These are phyloP conservation scores for Ceratocystis albifundus DNA, from an alignment of 2,329 filamentous ascomycete genomes.

Conservation along the genomic window DNA sequence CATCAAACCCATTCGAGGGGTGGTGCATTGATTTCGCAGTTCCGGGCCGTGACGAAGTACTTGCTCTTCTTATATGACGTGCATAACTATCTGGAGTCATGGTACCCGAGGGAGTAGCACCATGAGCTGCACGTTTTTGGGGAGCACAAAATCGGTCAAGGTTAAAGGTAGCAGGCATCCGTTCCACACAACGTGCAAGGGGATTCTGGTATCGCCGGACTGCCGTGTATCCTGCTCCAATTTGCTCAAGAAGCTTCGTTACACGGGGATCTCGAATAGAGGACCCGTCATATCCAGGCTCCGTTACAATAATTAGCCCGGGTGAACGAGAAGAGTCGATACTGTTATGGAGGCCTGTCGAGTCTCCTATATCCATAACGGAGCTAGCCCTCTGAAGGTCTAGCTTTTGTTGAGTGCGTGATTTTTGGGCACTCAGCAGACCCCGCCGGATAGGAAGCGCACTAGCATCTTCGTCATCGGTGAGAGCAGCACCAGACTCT, in stretches of 20 bases:
- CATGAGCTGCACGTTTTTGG: not conserved
- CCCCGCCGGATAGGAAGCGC: conserved; percentile 28
- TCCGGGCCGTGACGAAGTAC: conserved; percentile 33
- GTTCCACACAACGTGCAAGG: conserved; percentile 48
- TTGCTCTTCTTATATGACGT: conserved; percentile 11
- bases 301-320: conserved; percentile 38
- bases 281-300: conserved; percentile 42
- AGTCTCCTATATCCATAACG: conserved; percentile 48
- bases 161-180: conserved; percentile 28
- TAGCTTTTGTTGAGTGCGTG: conserved; percentile 63
- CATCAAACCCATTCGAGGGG: conserved; percentile 20
- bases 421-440: conserved; percentile 42
- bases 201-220: conserved; percentile 62
- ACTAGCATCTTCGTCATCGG: conserved; percentile 32
- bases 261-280: conserved; percentile 49
- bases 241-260: conserved; percentile 54
- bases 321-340: conserved; percentile 35
- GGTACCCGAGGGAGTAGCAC: not conserved
- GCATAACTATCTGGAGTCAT: conserved; percentile 5
- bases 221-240: conserved; percentile 62
- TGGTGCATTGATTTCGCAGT: conserved; percentile 29
- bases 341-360: conserved; percentile 23
- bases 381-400: conserved; percentile 64
- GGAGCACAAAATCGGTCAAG: not conserved
- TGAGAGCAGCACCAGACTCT: conserved; percentile 8